These are phyloP conservation scores for Hyparrhenia diplandra DNA, from an alignment of 176 grass and related monocot species.

Conservation along the genomic window DNA sequence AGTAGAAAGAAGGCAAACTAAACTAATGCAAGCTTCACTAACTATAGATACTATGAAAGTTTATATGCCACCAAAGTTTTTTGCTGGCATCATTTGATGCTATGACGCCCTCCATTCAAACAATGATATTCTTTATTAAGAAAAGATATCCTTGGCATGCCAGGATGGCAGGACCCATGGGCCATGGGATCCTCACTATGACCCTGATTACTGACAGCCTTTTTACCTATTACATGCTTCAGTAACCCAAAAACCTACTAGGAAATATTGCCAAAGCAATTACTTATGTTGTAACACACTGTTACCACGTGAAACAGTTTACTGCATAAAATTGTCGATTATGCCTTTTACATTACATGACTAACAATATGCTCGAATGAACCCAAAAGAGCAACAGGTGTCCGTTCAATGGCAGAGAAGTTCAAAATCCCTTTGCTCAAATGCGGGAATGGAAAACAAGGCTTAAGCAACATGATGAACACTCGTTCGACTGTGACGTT, in stretches of 20 bases:
- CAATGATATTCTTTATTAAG: neutral
- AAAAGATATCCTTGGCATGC: neutral
- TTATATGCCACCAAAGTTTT: neutral
- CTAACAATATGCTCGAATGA: neutral
- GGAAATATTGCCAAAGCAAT: neutral
- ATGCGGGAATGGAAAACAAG: neutral
- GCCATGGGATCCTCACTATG: neutral
- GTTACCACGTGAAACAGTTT: neutral
- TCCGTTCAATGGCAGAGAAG: neutral
- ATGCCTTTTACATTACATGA: neutral
- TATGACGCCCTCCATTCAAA: neutral
- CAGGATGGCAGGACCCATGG: too few relatives aligned
- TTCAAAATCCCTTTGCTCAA: neutral
- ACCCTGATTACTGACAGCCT: neutral
- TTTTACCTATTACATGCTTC: neutral
- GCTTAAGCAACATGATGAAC: neutral
- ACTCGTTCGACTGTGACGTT: neutral
- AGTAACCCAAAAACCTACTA: neutral
- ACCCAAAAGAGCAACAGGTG: neutral
- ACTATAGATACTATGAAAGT: neutral
- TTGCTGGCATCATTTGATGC: neutral
- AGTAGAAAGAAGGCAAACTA: neutral
- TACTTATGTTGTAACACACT: neutral
- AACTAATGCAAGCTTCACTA: neutral
- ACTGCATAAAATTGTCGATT: neutral